These are phyloP conservation scores for Cladophialophora chaetospira DNA, from an alignment of 2,329 filamentous ascomycete species.

Conservation along the genomic window DNA sequence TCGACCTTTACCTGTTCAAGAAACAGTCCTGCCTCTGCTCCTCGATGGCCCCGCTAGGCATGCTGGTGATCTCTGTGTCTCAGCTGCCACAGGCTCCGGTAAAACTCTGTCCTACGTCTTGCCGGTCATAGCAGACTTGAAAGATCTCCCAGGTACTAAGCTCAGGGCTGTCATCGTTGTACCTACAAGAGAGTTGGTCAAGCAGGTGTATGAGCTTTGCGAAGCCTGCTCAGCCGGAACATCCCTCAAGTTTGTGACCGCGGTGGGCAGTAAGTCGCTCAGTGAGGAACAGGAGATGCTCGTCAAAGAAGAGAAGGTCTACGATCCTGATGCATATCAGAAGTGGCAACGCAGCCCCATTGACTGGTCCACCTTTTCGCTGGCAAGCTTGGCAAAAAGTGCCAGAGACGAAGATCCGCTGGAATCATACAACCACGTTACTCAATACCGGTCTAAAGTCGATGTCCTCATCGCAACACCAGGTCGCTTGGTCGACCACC, in stretches of 20 bases:
- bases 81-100: conserved; percentile 90
- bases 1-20: conserved; percentile 76
- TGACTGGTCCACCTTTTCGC: conserved; percentile 51
- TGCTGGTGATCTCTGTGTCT: conserved; percentile 80
- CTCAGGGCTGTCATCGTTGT: conserved; percentile 82
- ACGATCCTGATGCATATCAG: conserved; percentile 65
- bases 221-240: conserved; percentile 73
- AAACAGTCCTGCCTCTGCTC: conserved; percentile 76
- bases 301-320: conserved; percentile 66
- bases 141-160: conserved; percentile 63
- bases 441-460: conserved; percentile 68
- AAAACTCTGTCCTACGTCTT: conserved; percentile 92
- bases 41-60: conserved; percentile 64
- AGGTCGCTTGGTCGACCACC: conserved; percentile 88
- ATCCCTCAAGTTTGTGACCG: conserved; percentile 75
- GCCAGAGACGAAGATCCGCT: conserved; percentile 42
- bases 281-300: conserved; percentile 64
- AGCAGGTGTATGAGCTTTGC: conserved; percentile 77
- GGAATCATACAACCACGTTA: conserved; percentile 63
- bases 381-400: conserved; percentile 49
- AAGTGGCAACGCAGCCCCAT: conserved; percentile 41
- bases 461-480: conserved; percentile 95
- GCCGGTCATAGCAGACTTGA: conserved; percentile 77
- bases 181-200: conserved; percentile 86
- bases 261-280: conserved; percentile 78